Evolutionary conservation across 192 early-diverging fungal species (phyloP).

Genomic region (Rhizophlyctis rosea): DNA sequence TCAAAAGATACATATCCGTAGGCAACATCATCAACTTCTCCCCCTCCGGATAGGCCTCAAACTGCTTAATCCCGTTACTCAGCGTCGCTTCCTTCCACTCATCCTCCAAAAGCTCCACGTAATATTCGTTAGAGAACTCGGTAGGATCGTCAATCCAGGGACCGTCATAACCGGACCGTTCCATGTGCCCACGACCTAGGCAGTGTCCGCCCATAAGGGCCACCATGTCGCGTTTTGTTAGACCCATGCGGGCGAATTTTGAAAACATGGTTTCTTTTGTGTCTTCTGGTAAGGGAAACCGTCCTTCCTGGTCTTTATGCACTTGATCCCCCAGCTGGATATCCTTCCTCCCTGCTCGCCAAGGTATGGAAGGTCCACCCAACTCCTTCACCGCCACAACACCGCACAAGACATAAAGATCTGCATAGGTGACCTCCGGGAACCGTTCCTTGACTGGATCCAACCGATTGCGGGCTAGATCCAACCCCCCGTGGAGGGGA

Average conservation of each 20-base stretch:
- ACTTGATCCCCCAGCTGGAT: too few relatives aligned
- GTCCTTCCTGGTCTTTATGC: slow-evolving; percentile 61
- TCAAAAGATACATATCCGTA: slow-evolving; percentile 57
- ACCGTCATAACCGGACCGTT: slow-evolving; percentile 55
- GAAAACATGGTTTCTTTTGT: slow-evolving; percentile 47
- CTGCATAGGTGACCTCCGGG: slow-evolving; percentile 59
- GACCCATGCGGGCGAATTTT: slow-evolving; percentile 53
- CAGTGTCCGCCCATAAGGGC: slow-evolving; percentile 61
- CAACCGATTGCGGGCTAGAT: slow-evolving; percentile 28
- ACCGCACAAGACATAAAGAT: slow-evolving; percentile 68
- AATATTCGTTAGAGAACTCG: slow-evolving; percentile 83
- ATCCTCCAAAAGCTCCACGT: slow-evolving; percentile 41
- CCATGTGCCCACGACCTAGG: slow-evolving; percentile 54
- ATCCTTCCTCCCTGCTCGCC: slow-evolving; percentile 46
- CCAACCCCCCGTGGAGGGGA: slow-evolving; percentile 59
- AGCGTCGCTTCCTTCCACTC: slow-evolving; percentile 58
- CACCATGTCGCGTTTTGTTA: slow-evolving; percentile 61
- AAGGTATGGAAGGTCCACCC: slow-evolving; percentile 59
- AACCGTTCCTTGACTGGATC: slow-evolving; percentile 59
- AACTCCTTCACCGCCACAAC: slow-evolving; percentile 63
- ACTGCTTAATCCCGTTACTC: slow-evolving; percentile 79
- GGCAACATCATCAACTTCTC: slow-evolving; percentile 58
- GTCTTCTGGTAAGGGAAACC: slow-evolving; percentile 63
- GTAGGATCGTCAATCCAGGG: slow-evolving; percentile 83
- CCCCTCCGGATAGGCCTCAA: slow-evolving; percentile 66